Conservation (phyloP, 441 rosid species). For the Erysimum pusillum region DNA sequence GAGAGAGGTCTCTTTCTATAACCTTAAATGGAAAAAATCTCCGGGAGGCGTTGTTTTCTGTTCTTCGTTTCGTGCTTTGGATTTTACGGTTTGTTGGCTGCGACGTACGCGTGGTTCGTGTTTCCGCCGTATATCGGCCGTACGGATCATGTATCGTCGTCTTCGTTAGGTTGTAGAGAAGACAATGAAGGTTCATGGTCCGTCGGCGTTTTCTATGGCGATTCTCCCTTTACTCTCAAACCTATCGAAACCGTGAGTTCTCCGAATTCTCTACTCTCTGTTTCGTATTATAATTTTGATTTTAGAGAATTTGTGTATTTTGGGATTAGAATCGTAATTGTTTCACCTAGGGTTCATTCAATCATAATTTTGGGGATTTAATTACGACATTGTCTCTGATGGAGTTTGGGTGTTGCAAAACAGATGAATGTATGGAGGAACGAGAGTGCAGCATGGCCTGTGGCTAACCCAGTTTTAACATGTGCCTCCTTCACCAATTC, state of each 20-base stretch:
- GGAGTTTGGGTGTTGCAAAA: constrained; percentile 31
- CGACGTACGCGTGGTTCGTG: constrained; percentile 65
- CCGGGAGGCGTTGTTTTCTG: constrained; percentile 43
- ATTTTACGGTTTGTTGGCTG: constrained; percentile 68
- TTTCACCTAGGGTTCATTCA: constrained; percentile 24
- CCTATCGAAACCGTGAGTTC: constrained; percentile 86
- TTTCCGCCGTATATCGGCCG: constrained; percentile 52
- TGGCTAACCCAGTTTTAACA: constrained; percentile 88
- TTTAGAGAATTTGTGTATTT: constrained; percentile 2
- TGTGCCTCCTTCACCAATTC: constrained; percentile 84
- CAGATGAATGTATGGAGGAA: constrained; percentile 81
- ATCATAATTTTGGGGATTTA: constrained; percentile 5
- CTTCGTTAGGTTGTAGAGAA: constrained; percentile 76
- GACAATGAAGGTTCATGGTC: constrained; percentile 98
- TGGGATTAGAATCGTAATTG: background rate
- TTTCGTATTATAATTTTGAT: background rate
- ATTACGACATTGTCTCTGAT: background rate
- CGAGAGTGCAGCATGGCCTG: constrained; percentile 88
- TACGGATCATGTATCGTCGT: constrained; percentile 51
- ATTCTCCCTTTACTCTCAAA: constrained; percentile 87
- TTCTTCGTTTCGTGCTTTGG: constrained; percentile 64
- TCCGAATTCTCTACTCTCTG: background rate
- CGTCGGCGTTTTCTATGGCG: constrained; percentile 86
- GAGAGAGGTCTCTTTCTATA: constrained; percentile 15
- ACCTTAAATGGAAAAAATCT: constrained; percentile 30